Conservation (phyloP, 371 early-diverging fungal genomes). For the Mucor velutinosus region DNA sequence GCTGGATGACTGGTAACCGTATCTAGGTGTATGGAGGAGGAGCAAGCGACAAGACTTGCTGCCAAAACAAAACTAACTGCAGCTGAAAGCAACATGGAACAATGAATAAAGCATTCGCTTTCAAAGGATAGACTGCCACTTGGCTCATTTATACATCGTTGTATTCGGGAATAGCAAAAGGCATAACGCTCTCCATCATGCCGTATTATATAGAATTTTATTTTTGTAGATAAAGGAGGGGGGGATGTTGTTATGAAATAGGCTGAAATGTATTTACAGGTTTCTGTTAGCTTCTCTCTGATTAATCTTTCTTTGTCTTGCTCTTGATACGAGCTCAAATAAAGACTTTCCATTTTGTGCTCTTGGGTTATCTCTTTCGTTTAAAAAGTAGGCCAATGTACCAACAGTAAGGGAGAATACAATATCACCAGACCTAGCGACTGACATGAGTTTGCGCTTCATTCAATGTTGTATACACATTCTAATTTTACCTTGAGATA, state of each 20-base stretch:
- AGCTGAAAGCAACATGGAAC: neutral
- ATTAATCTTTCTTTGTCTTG: constrained; percentile 32
- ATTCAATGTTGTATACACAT: neutral
- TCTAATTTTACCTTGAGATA: constrained; percentile 39
- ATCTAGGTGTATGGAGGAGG: neutral
- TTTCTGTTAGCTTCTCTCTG: constrained; percentile 33
- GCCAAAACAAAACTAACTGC: neutral
- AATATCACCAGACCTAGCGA: constrained; percentile 46
- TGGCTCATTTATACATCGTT: neutral
- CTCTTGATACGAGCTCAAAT: constrained; percentile 35
- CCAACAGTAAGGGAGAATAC: constrained; percentile 50
- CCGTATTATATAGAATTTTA: neutral
- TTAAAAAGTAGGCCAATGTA: constrained; percentile 53
- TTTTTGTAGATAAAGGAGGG: neutral
- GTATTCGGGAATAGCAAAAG: constrained; percentile 6
- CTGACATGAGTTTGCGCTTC: neutral
- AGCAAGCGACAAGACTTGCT: neutral
- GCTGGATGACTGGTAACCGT: neutral
- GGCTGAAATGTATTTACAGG: neutral
- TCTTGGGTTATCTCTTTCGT: constrained; percentile 52
- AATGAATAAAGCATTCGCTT: neutral
- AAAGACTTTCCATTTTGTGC: constrained; percentile 53
- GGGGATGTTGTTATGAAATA: neutral
- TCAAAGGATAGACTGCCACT: neutral
- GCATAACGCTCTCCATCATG: constrained; percentile 2